phyloP scores from a whole-genome alignment of 2,329 filamentous ascomycete genomes.

The Penicillium glabrum region DNA sequence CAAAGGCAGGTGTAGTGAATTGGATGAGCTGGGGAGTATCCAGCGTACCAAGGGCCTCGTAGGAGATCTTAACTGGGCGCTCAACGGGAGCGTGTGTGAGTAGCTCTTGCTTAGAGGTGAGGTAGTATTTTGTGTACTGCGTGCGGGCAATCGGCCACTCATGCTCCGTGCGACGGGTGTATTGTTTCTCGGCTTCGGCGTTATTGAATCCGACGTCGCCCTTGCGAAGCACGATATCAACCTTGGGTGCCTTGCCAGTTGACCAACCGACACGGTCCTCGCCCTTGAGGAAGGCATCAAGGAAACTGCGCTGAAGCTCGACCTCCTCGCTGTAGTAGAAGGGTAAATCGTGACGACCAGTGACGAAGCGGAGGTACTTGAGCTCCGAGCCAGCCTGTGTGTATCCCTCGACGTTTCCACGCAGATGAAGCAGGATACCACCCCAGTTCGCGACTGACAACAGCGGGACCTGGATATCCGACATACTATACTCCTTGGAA shows the following conservation, averaged over 20 bases:
- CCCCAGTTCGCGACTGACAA: constrained; percentile 71
- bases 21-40: constrained; percentile 55
- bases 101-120: constrained; percentile 52
- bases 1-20: constrained; percentile 60
- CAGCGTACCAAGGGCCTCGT: constrained; percentile 60
- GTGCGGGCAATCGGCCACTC: constrained; percentile 70
- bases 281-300: constrained; percentile 70
- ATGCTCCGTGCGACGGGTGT: constrained; percentile 55
- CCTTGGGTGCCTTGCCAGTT: constrained; percentile 57
- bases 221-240: constrained; percentile 63
- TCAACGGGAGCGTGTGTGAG: constrained; percentile 30
- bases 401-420: constrained; percentile 69
- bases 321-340: constrained; percentile 72
- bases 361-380: constrained; percentile 70
- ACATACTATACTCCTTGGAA: constrained; percentile 63
- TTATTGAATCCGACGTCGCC: constrained; percentile 69
- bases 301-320: constrained; percentile 65
- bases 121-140: constrained; percentile 61
- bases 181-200: constrained; percentile 59
- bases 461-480: constrained; percentile 66
- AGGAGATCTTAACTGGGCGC: constrained; percentile 49
- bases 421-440: constrained; percentile 66
- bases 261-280: constrained; percentile 54
- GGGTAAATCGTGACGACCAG: constrained; percentile 68
- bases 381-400: constrained; percentile 62